Percentiles rank a stretch among this genome's conserved stretches.
Evolutionary conservation across 78 protist genomes (phyloP).

Genomic region (Monocercomonoides exilis): DNA sequence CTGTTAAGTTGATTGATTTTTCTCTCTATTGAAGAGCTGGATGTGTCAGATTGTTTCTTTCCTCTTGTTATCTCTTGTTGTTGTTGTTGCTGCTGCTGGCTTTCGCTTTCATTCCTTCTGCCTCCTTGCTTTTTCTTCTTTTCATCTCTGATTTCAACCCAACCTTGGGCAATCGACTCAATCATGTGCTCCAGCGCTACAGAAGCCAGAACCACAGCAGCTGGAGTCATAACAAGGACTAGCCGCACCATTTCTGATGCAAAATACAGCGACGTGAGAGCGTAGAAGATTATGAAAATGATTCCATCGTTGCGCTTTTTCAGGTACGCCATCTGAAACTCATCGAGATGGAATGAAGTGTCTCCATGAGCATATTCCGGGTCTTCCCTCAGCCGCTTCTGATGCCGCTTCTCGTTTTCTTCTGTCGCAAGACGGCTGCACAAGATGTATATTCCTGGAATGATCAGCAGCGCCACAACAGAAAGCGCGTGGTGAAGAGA

Average conservation of each 20-base stretch:
- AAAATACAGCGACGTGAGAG: constrained; percentile 7
- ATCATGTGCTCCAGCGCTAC: not conserved
- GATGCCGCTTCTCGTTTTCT: not conserved
- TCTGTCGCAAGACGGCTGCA: not conserved
- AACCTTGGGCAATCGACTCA: not conserved
- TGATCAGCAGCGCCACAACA: not conserved
- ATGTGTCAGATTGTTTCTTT: not conserved
- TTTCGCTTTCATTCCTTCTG: not conserved
- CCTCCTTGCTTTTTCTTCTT: not conserved
- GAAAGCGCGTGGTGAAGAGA: not conserved
- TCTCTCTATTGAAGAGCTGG: not conserved
- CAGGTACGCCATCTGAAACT: not conserved
- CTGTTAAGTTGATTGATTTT: not conserved
- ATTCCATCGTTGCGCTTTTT: constrained; percentile 5
- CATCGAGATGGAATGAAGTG: not conserved
- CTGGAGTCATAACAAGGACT: constrained; percentile 4
- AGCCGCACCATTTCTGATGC: constrained; percentile 10
- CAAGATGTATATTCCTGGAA: not conserved
- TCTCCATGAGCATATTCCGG: not conserved
- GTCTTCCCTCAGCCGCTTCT: not conserved
- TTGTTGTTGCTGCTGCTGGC: not conserved
- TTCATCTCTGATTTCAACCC: not conserved
- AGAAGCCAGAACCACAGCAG: not conserved
- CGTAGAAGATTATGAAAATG: constrained; percentile 16
- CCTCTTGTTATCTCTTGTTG: not conserved